Percentiles rank a stretch among this genome's conserved stretches.
These are phyloP conservation scores for Paraphaeosphaeria minitans DNA, from an alignment of 2,329 filamentous ascomycete species.

Conservation along the genomic window DNA sequence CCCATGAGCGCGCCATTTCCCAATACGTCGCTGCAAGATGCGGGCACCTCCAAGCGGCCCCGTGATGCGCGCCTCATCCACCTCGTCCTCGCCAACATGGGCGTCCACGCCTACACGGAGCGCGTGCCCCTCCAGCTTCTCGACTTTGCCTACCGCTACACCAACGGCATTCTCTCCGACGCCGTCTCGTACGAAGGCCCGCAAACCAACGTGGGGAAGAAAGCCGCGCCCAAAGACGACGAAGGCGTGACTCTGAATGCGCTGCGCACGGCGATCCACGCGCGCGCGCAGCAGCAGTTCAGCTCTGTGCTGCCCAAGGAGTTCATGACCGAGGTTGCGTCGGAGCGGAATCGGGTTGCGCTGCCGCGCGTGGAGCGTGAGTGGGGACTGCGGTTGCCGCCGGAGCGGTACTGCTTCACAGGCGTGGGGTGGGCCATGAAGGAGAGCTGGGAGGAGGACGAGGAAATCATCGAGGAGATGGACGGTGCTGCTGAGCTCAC, in stretches of 20 bases:
- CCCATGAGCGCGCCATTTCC: constrained; percentile 36
- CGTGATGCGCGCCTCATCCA: constrained; percentile 81
- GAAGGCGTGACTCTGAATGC: constrained; percentile 67
- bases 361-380: constrained; percentile 56
- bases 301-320: constrained; percentile 70
- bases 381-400: constrained; percentile 64
- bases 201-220: constrained; percentile 27
- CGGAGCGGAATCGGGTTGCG: constrained; percentile 53
- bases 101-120: constrained; percentile 79
- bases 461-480: constrained; percentile 74
- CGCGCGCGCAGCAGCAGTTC: constrained; percentile 72
- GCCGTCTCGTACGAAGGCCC: constrained; percentile 48
- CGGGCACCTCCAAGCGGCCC: constrained; percentile 58
- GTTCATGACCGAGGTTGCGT: constrained; percentile 73
- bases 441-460: constrained; percentile 69
- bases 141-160: constrained; percentile 86
- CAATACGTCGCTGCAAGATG: constrained; percentile 40
- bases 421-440: constrained; percentile 41
- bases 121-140: constrained; percentile 82
- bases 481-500: constrained; percentile 43
- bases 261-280: constrained; percentile 73
- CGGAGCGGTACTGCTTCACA: constrained; percentile 61
- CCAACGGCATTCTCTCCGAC: constrained; percentile 71
- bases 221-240: constrained; percentile 42
- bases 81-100: constrained; percentile 77